phyloP scores from a whole-genome alignment of 768 basidiomycete genomes.

The Psilocybe cubensis region DNA sequence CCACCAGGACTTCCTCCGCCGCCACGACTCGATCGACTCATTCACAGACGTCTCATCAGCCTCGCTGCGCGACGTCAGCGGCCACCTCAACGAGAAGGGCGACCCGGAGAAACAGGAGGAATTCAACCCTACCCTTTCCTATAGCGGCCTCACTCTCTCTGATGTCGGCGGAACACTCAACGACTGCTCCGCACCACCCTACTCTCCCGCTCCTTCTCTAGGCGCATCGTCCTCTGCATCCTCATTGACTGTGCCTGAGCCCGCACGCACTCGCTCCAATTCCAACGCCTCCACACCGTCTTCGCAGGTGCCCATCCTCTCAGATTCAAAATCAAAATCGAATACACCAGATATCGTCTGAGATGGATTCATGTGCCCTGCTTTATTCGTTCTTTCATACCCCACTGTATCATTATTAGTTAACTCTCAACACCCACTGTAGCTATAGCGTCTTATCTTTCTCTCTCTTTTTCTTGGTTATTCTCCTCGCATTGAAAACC shows the following conservation, averaged over 20 bases:
- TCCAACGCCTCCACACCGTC: slow-evolving; percentile 29
- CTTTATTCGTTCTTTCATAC: neutral
- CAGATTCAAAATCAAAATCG: slow-evolving; percentile 20
- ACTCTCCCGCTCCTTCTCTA: slow-evolving; percentile 34
- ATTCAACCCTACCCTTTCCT: slow-evolving; percentile 38
- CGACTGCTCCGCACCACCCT: slow-evolving; percentile 33
- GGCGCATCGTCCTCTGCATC: slow-evolving; percentile 39
- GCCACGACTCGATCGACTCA: slow-evolving; percentile 52
- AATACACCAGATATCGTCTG: slow-evolving; percentile 27
- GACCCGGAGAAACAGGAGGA: slow-evolving; percentile 36
- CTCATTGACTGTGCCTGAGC: slow-evolving; percentile 31
- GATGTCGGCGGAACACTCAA: slow-evolving; percentile 44
- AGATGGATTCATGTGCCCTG: neutral
- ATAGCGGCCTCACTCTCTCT: slow-evolving; percentile 36
- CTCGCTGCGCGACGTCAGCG: slow-evolving; percentile 42
- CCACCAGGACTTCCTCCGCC: slow-evolving; percentile 45
- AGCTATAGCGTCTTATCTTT: neutral
- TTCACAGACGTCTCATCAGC: slow-evolving; percentile 44
- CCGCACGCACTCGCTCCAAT: slow-evolving; percentile 32
- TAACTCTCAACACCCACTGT: neutral
- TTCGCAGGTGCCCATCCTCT: slow-evolving; percentile 3
- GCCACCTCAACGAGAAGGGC: slow-evolving; percentile 37
- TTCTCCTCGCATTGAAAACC: neutral
- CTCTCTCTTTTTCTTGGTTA: no score
- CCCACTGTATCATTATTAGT: slow-evolving; percentile 19